Evolutionary conservation across 768 basidiomycete species (phyloP).

Genomic region (Candolleomyces aberdarensis): DNA sequence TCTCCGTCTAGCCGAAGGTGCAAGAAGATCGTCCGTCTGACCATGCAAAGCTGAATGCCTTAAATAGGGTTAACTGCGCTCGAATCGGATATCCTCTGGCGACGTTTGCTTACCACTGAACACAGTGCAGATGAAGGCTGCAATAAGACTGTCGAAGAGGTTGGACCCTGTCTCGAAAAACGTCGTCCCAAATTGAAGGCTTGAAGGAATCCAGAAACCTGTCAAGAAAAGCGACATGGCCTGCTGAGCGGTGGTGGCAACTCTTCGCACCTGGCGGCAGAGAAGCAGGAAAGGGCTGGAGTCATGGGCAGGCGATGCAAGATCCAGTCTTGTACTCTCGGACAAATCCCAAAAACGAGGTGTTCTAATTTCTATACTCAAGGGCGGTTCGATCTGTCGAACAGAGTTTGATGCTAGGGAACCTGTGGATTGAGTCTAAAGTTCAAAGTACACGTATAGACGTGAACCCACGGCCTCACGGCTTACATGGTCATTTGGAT

Average conservation of each 20-base stretch:
- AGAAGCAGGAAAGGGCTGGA: neutral
- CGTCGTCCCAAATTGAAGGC: neutral
- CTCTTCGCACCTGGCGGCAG: neutral
- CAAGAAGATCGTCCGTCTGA: neutral
- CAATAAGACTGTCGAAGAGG: neutral
- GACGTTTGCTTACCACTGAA: neutral
- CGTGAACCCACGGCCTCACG: too few relatives aligned
- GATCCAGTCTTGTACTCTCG: too few relatives aligned
- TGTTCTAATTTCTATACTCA: too few relatives aligned
- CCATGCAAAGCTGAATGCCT: conserved; percentile 3
- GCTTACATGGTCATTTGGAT: too few relatives aligned
- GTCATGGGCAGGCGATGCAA: too few relatives aligned
- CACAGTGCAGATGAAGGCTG: neutral
- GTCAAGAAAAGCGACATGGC: neutral
- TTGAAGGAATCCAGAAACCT: conserved; percentile 2
- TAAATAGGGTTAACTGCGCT: neutral
- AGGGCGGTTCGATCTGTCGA: too few relatives aligned
- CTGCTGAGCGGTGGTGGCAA: neutral
- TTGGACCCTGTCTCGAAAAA: neutral
- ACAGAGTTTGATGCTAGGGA: too few relatives aligned
- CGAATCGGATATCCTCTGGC: neutral
- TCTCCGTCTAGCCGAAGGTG: neutral
- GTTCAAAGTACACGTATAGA: too few relatives aligned
- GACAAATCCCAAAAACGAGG: too few relatives aligned
- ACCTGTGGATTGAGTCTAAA: too few relatives aligned